These are phyloP conservation scores for Wickerhamomyces sp. DNA, from an alignment of 1,139 yeast species.

Conservation along the genomic window DNA sequence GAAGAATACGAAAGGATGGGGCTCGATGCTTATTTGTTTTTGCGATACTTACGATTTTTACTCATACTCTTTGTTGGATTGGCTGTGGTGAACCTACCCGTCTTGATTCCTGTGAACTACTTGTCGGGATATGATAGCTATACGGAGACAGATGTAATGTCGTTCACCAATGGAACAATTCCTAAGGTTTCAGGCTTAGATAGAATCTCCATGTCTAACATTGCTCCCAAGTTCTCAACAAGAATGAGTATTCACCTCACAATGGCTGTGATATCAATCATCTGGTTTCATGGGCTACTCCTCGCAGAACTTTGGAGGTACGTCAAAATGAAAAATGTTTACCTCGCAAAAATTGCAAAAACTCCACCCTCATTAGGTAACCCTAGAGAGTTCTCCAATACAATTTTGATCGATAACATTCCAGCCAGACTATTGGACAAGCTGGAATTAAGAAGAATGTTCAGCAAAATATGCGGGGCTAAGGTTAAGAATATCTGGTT, in stretches of 20 bases:
- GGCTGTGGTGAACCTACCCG: constrained; percentile 45
- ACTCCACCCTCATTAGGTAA: constrained; percentile 24
- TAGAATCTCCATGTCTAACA: constrained; percentile 54
- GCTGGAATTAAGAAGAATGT: constrained; percentile 27
- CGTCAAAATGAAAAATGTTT: constrained; percentile 39
- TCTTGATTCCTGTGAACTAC: constrained; percentile 53
- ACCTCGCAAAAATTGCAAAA: constrained; percentile 26
- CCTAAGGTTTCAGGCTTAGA: constrained; percentile 46
- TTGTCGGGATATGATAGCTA: constrained; percentile 32
- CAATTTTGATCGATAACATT: constrained; percentile 46
- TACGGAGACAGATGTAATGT: constrained; percentile 10
- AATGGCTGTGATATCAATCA: constrained; percentile 45
- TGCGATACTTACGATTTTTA: constrained; percentile 47
- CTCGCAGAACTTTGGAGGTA: constrained; percentile 45
- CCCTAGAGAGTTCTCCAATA: constrained; percentile 28
- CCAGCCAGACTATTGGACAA: constrained; percentile 35
- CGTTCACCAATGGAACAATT: constrained; percentile 21
- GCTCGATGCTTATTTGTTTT: constrained; percentile 60
- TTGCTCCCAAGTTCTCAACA: constrained; percentile 41
- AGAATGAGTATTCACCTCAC: constrained; percentile 50
- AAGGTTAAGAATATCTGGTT: constrained; percentile 43
- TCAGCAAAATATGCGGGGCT: constrained; percentile 22
- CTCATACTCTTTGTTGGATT: constrained; percentile 43
- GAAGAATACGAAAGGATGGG: constrained; percentile 45
- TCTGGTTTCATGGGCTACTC: constrained; percentile 48